Evolutionary conservation across 2,329 filamentous ascomycete genomes (phyloP), one percentile per base, ranked within the genome.

Genomic region (Drechmeria coniospora): DNA sequence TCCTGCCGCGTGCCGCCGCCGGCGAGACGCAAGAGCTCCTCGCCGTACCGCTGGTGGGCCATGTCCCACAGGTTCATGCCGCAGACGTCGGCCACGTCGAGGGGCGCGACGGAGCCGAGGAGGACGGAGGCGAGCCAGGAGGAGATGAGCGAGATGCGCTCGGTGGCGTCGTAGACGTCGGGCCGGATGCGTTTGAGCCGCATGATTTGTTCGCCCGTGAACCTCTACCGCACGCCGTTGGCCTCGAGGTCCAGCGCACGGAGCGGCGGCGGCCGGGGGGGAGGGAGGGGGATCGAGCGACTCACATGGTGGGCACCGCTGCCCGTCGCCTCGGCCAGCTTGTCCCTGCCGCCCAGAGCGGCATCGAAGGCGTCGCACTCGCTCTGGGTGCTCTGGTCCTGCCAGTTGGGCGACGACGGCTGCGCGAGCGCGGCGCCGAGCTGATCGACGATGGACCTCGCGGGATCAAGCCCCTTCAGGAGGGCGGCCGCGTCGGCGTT

Each of bases 41-140:
- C 70, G 38, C 78, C 74, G 74, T 83, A 95, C 13, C 55, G 50
- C 38, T 79, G 73, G 13, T 66, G 62, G 36, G 73, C 61, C 38
- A 95, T 84, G 45, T 95, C 83, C 83, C 84, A 95, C 6, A 98
- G 63, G 50, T 95, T 93, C 78, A 93, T 93, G 29, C 90, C 90
- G 44, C 84, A 92, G 15, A 87, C 86, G 55, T 98, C 90, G 44
- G 79, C 79, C 41, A 93, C 86, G 50, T 98, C 90, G 40, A 94
- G 77, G 1, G 86, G 83, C 0, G 90, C 87, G 36, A 94, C 67
- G 37, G 65, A 60, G 30, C 90, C 90, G 10, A 94, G 65, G 50
- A 98, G 79, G 11, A 95, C 53, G 0, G 87, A 94, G 3, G 87
- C 86, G 28, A 95, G 65, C 62, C 93, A 98, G 0, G 87, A 94